Evolutionary conservation across 371 early-diverging fungal genomes (phyloP), one percentile per base, ranked within the genome.

Genomic region (Mucor velutinosus): DNA sequence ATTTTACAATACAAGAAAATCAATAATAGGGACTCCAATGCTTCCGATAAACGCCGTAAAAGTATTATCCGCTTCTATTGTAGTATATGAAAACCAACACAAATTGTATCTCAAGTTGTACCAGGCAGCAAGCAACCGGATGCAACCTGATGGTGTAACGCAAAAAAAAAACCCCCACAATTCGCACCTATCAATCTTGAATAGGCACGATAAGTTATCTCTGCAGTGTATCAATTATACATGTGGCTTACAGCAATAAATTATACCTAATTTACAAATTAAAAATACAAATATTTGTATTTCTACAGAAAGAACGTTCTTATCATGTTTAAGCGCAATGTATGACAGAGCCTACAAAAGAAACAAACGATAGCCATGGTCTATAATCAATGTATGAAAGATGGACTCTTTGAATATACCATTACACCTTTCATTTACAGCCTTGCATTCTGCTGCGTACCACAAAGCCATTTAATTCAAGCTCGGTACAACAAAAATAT

Each of bases 41-140:
- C n/a, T 63, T 64, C 64, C 64, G 64, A 64, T 55, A 56, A 64
- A 53, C 55, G 30, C 64, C 64, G 64, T 64, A 39, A 21, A 14
- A 49, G 12, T 56, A 39, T 56, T 64, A 55, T 33, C 47, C 30
- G 45, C 19, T 58, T 60, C 27, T 43, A 60, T 43, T 60, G 51
- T 25, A 19, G 25, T 51, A 23, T 29, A n/a, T 30, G 11, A 57
- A 19, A 29, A 17, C n/a, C 25, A 51, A 11, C 23, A 25, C 14
- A 25, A 25, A 30, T 57, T 57, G 32, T 57, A 32, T 57, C 33
- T 57, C n/a, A 8, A 8, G 57, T 57, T 57, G 57, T 11, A 57
- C 57, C 30, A 57, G 19, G 14, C 51, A 25, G 51, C 19, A 51
- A 51, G 57, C 30, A 33, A 17, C 30, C 53, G 53, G 53, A 53